Evolutionary conservation across 106 monocot species (phyloP).

Genomic region (Dactylorhiza incarnata): DNA sequence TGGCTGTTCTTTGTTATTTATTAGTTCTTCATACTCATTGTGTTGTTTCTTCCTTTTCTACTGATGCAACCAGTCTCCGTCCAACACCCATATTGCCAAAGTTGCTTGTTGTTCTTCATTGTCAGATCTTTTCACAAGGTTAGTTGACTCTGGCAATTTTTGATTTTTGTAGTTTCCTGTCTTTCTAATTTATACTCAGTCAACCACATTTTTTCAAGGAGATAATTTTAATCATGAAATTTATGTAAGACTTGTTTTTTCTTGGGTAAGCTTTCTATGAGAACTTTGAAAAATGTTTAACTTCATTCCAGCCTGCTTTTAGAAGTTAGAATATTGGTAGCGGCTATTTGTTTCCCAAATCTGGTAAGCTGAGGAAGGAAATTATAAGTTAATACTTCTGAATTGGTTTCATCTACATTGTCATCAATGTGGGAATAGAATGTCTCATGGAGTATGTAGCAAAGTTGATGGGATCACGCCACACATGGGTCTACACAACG

Average conservation of each 20-base stretch:
- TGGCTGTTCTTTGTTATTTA: neutral
- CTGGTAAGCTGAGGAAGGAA: neutral
- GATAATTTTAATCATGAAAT: neutral
- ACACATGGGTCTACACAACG: too few species aligned
- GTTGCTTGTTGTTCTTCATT: conserved; percentile 67
- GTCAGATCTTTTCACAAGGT: conserved; percentile 81
- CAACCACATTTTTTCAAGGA: neutral
- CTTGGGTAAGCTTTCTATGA: neutral
- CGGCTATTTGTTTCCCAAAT: neutral
- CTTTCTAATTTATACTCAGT: neutral
- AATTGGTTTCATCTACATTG: too few species aligned
- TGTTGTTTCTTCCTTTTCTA: neutral
- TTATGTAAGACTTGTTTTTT: neutral
- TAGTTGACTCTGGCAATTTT: conserved; percentile 3
- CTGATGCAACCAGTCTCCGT: conserved; percentile 39
- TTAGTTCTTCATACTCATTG: neutral
- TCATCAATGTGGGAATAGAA: too few species aligned
- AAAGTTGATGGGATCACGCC: too few species aligned
- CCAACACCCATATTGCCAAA: conserved; percentile 43
- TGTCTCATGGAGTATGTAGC: too few species aligned
- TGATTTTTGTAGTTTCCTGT: neutral
- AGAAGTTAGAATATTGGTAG: neutral
- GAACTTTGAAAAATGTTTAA: neutral
- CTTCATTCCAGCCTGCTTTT: neutral
- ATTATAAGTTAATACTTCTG: neutral